Conservation (phyloP, 257 asterid species). For the Handroanthus guayacan region DNA sequence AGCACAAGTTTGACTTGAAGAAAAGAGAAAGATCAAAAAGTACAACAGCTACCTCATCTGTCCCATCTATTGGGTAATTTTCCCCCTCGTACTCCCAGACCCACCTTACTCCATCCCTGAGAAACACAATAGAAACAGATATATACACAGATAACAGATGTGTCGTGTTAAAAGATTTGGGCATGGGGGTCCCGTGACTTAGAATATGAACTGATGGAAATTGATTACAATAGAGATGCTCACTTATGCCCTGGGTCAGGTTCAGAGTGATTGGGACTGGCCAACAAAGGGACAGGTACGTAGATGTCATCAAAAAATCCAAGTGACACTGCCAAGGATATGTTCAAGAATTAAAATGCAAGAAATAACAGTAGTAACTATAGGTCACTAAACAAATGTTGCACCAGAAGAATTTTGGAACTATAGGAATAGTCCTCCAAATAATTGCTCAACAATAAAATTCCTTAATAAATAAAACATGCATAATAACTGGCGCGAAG, state of each 20-base stretch:
- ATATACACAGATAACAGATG: slow-evolving; percentile 5
- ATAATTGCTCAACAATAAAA: not conserved
- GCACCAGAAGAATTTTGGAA: not conserved
- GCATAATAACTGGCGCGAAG: not conserved
- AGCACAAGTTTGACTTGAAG: slow-evolving; percentile 19
- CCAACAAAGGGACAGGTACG: slow-evolving; percentile 51
- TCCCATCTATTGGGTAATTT: slow-evolving; percentile 62
- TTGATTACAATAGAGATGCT: slow-evolving; percentile 40
- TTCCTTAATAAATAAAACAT: not conserved
- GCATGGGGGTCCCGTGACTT: not conserved
- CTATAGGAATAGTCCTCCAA: slow-evolving; percentile 3
- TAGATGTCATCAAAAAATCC: slow-evolving; percentile 89
- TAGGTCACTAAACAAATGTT: not conserved
- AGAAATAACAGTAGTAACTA: slow-evolving; percentile 15
- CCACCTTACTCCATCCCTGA: slow-evolving; percentile 63
- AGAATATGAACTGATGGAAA: slow-evolving; percentile 6
- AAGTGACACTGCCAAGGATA: slow-evolving; percentile 67
- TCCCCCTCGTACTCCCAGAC: slow-evolving; percentile 65
- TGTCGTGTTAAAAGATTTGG: not conserved
- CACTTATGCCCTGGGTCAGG: slow-evolving; percentile 72
- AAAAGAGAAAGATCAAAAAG: not conserved
- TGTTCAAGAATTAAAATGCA: slow-evolving; percentile 22
- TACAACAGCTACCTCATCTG: slow-evolving; percentile 68
- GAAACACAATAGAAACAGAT: not conserved
- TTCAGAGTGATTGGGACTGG: slow-evolving; percentile 52